Evolutionary conservation across 1,139 yeast species (phyloP).

Genomic region (Nadsonia starkeyi-henricii): DNA sequence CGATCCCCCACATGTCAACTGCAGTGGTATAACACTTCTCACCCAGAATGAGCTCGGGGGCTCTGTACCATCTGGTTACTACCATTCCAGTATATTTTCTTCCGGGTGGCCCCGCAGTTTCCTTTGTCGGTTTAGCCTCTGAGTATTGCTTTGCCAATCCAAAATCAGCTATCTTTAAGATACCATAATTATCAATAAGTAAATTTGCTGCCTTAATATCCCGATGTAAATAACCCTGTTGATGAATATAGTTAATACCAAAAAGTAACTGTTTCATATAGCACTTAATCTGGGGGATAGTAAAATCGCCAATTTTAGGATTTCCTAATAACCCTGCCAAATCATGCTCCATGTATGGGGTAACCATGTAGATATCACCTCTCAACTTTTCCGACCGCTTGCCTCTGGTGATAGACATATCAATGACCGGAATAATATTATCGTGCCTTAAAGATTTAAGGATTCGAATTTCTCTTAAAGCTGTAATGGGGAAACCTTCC

Average conservation of each 20-base stretch:
- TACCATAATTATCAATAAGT: conserved; percentile 61
- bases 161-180: conserved; percentile 81
- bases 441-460: conserved; percentile 55
- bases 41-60: conserved; percentile 83
- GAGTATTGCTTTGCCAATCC: conserved; percentile 77
- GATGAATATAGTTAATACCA: conserved; percentile 78
- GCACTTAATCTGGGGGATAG: conserved; percentile 64
- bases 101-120: conserved; percentile 45
- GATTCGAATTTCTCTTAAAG: conserved; percentile 81
- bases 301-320: conserved; percentile 43
- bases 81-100: conserved; percentile 77
- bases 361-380: conserved; percentile 60
- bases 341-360: conserved; percentile 90
- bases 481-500: conserved; percentile 92
- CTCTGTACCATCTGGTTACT: conserved; percentile 94
- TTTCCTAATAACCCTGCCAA: conserved; percentile 85
- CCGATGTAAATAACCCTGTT: conserved; percentile 53
- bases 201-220: conserved; percentile 94
- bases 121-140: conserved; percentile 48
- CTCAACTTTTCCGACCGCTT: conserved; percentile 18
- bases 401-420: conserved; percentile 57
- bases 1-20: conserved; percentile 94
- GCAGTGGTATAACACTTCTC: conserved; percentile 83
- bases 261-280: conserved; percentile 62
- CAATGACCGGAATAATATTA: conserved; percentile 67